These are phyloP conservation scores for Neurospora cerealis DNA, from an alignment of 495 filamentous ascomycete species.

Conservation along the genomic window DNA sequence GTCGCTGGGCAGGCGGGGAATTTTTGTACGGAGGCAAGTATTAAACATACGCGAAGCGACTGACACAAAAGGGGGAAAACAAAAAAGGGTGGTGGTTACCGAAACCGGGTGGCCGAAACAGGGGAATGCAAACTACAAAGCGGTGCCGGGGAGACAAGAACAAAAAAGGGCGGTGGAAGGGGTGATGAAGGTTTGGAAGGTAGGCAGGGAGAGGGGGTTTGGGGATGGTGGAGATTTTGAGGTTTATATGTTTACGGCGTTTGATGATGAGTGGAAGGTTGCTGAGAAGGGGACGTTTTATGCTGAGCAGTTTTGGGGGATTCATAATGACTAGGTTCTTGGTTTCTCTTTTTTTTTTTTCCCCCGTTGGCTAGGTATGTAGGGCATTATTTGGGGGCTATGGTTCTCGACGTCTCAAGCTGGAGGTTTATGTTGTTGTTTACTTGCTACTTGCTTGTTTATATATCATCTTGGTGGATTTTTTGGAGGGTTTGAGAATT, in stretches of 20 bases:
- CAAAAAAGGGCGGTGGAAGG: conserved; percentile 55
- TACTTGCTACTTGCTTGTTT: not conserved
- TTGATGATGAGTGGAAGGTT: conserved; percentile 73
- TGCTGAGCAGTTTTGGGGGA: conserved; percentile 67
- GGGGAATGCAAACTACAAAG: conserved; percentile 52
- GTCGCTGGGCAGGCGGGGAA: conserved; percentile 47
- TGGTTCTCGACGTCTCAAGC: not conserved
- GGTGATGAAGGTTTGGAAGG: conserved; percentile 43
- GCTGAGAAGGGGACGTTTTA: conserved; percentile 51
- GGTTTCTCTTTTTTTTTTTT: not conserved
- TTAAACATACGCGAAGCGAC: conserved; percentile 21
- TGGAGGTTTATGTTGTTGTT: too few relatives aligned
- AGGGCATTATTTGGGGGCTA: not conserved
- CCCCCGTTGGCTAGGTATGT: too few relatives aligned
- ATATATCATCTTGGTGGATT: not conserved
- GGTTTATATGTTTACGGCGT: conserved; percentile 58
- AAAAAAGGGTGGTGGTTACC: conserved; percentile 38
- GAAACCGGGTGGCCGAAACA: conserved; percentile 79
- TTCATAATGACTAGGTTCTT: conserved; percentile 15
- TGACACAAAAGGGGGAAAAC: not conserved
- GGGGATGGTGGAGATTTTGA: not conserved
- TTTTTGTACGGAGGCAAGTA: conserved; percentile 55
- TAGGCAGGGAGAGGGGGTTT: conserved; percentile 33
- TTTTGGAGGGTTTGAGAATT: not conserved
- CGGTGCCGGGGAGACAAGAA: conserved; percentile 52